These are phyloP conservation scores for Globisporangium cederbergense DNA, from an alignment of 352 stramenopile genomes.

Conservation along the genomic window DNA sequence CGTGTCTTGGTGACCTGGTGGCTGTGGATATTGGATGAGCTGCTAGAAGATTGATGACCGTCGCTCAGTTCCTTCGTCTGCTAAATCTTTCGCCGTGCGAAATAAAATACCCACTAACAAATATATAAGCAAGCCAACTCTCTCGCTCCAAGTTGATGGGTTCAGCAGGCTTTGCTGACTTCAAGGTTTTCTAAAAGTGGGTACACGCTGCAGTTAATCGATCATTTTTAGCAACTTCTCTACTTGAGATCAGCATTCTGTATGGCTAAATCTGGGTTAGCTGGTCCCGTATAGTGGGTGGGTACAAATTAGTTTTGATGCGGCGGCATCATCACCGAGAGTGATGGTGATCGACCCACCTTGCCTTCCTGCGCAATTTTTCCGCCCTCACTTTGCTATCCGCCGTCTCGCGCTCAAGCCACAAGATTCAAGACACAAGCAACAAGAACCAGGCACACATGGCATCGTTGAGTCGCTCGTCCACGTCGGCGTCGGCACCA, in stretches of 20 bases:
- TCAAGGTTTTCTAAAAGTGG: slow-evolving; percentile 3
- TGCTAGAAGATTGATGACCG: not conserved
- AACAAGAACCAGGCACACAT: too few relatives aligned
- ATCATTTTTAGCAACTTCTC: not conserved
- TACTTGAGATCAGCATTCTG: not conserved
- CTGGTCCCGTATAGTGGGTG: not conserved
- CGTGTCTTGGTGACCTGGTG: not conserved
- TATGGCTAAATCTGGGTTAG: not conserved
- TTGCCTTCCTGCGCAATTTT: not conserved
- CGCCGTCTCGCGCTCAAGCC: not conserved
- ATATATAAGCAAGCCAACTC: not conserved
- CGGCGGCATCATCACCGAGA: not conserved
- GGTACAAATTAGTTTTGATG: not conserved
- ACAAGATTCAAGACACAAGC: not conserved
- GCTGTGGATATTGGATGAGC: not conserved
- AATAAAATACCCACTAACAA: slow-evolving; percentile 10
- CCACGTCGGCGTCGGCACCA: slow-evolving; percentile 19
- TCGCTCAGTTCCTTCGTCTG: not conserved
- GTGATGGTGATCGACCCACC: not conserved
- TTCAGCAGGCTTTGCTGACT: slow-evolving; percentile 2
- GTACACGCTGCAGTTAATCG: not conserved
- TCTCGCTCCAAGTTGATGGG: slow-evolving; percentile 6
- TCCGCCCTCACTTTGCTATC: slow-evolving; percentile 6
- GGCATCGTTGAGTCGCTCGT: slow-evolving; percentile 15
- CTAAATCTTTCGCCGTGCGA: not conserved